These are phyloP conservation scores for Trichoderma koningii DNA, from an alignment of 2,329 filamentous ascomycete species.

Conservation along the genomic window DNA sequence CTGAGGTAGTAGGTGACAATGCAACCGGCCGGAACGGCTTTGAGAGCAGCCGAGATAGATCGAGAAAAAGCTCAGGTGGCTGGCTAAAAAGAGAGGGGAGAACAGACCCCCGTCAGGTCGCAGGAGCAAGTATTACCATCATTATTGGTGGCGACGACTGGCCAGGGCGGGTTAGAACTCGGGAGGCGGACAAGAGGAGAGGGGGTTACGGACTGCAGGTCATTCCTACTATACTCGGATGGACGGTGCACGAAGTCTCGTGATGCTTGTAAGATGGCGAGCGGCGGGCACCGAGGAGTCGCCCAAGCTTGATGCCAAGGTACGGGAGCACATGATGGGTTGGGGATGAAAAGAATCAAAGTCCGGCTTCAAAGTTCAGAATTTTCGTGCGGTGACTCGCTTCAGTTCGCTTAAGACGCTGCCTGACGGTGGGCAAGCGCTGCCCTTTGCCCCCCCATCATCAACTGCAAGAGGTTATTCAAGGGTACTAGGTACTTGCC, in stretches of 20 bases:
- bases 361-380: too few relatives aligned
- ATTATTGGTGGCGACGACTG: background rate
- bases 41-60: background rate
- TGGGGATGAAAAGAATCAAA: too few relatives aligned
- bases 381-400: background rate
- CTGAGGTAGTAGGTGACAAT: background rate
- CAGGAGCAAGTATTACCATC: background rate
- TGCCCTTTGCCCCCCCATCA: background rate
- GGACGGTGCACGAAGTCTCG: too few relatives aligned
- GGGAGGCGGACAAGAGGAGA: too few relatives aligned
- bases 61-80: background rate
- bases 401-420: background rate
- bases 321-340: too few relatives aligned
- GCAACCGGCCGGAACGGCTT: slow-evolving; percentile 16
- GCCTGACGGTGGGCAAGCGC: background rate
- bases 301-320: too few relatives aligned
- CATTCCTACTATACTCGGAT: too few relatives aligned
- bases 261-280: too few relatives aligned
- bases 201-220: too few relatives aligned
- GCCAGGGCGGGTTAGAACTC: too few relatives aligned
- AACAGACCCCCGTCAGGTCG: background rate
- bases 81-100: background rate
- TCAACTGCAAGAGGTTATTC: background rate
- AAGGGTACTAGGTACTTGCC: background rate
- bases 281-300: too few relatives aligned